Conservation (phyloP, 192 early-diverging fungal species). For the Gonapodya sp. region DNA sequence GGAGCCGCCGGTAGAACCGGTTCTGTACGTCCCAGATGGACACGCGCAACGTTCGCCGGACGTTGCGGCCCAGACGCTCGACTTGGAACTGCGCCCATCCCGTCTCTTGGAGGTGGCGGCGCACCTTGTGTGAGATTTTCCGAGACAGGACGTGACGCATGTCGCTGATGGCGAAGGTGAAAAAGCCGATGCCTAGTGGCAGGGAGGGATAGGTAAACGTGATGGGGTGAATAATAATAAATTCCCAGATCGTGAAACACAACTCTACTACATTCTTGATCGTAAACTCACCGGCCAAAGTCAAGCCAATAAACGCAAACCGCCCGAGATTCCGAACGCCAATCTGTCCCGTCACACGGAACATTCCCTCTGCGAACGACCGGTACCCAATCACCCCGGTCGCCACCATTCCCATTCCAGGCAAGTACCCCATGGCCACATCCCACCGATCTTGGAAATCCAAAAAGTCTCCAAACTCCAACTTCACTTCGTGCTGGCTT, state of each 20-base stretch:
- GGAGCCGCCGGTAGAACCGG: conserved; percentile 34
- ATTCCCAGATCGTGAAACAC: background rate
- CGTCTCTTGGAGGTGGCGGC: conserved; percentile 27
- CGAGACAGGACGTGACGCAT: conserved; percentile 31
- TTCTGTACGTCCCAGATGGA: conserved; percentile 45
- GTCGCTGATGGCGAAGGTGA: conserved; percentile 39
- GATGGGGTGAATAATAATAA: background rate
- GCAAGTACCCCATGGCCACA: conserved; percentile 37
- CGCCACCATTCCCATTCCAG: conserved; percentile 29
- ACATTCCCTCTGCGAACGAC: conserved; percentile 20
- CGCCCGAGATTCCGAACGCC: conserved; percentile 17
- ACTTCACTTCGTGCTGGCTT: conserved; percentile 17
- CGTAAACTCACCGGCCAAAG: conserved; percentile 32
- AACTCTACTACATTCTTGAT: background rate
- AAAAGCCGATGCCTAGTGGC: conserved; percentile 36
- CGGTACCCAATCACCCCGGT: conserved; percentile 35
- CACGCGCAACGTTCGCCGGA: conserved; percentile 25
- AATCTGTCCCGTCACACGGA: conserved; percentile 15
- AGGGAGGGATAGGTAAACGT: background rate
- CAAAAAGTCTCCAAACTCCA: conserved; percentile 42
- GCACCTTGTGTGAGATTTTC: conserved; percentile 32
- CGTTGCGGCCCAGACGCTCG: conserved; percentile 26
- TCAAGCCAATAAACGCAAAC: conserved; percentile 33
- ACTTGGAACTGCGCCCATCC: conserved; percentile 26
- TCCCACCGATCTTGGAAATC: conserved; percentile 40